Evolutionary conservation across 2,329 filamentous ascomycete genomes (phyloP).

Genomic region (Arthroderma sp.): DNA sequence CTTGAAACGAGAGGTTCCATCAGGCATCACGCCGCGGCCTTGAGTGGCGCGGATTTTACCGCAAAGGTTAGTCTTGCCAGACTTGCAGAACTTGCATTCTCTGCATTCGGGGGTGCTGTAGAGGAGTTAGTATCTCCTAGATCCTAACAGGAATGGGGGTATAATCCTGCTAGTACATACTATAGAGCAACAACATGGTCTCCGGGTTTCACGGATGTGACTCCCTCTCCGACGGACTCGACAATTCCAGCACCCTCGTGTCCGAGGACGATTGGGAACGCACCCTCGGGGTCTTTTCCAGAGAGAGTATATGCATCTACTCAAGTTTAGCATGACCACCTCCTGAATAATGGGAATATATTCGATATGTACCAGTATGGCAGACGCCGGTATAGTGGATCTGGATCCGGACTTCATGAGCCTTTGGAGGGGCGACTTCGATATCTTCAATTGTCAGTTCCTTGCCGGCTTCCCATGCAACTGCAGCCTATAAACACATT

Average conservation of each 20-base stretch:
- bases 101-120: constrained; percentile 87
- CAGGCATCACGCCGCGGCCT: constrained; percentile 91
- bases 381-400: constrained; percentile 98
- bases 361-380: constrained; percentile 61
- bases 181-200: constrained; percentile 86
- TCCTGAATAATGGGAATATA: background rate
- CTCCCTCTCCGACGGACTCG: constrained; percentile 86
- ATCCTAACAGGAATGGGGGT: background rate
- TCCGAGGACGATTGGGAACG: constrained; percentile 76
- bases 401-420: constrained; percentile 91
- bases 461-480: constrained; percentile 94
- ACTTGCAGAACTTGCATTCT: constrained; percentile 99
- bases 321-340: background rate
- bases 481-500: constrained; percentile 51
- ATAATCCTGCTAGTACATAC: constrained; percentile 35
- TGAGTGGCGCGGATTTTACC: constrained; percentile 97
- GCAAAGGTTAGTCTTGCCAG: constrained; percentile 97
- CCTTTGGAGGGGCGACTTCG: constrained; percentile 77
- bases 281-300: constrained; percentile 93
- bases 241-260: constrained; percentile 88
- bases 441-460: constrained; percentile 80
- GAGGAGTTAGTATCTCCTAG: background rate
- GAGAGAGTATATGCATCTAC: constrained; percentile 85
- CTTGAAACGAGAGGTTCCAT: constrained; percentile 87
- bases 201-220: constrained; percentile 84